Evolutionary conservation across 139 green algal genomes (phyloP).

Genomic region (Closterium sp.): DNA sequence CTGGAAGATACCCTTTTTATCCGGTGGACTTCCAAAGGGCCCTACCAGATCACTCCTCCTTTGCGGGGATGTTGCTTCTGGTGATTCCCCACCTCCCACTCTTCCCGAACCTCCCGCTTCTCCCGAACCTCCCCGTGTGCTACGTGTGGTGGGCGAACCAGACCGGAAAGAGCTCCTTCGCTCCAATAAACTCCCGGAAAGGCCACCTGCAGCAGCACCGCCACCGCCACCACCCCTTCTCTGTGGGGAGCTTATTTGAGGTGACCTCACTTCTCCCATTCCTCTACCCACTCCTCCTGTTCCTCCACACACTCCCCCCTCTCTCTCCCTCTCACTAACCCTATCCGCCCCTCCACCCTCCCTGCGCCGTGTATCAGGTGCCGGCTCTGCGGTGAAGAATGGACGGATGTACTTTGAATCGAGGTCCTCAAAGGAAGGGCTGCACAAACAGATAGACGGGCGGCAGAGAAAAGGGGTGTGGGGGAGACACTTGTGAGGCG

Average conservation of each 20-base stretch:
- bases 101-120: neutral
- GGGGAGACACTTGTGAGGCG: neutral
- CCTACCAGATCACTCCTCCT: neutral
- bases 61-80: neutral
- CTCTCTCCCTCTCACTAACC: neutral
- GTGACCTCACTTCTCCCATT: neutral
- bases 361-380: neutral
- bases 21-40: neutral
- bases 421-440: constrained; percentile 15
- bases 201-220: too few relatives aligned
- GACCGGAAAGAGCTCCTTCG: too few relatives aligned
- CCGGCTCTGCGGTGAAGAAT: constrained; percentile 25
- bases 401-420: constrained; percentile 40
- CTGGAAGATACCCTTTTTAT: neutral
- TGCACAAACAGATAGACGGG: neutral
- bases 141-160: too few relatives aligned
- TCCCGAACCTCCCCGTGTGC: too few relatives aligned
- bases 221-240: neutral
- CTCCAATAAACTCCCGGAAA: too few relatives aligned
- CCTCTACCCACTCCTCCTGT: too few relatives aligned
- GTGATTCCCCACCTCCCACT: neutral
- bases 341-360: neutral
- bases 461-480: neutral
- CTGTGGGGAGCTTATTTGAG: neutral
- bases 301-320: neutral